Evolutionary conservation across 768 basidiomycete species (phyloP).

Genomic region (Serendipita indica): DNA sequence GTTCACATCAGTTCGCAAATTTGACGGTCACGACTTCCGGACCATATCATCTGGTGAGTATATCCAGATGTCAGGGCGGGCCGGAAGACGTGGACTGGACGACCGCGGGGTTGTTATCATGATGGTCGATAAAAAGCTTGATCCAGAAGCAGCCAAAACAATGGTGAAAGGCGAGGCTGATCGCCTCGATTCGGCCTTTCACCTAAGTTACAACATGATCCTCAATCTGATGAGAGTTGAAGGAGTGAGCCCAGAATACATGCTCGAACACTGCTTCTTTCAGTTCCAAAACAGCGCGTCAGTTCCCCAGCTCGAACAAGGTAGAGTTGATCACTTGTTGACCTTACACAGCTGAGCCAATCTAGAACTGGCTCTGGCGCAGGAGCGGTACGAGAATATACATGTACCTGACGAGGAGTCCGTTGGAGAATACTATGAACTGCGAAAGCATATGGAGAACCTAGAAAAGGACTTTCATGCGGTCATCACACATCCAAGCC

Average conservation of each 20-base stretch:
- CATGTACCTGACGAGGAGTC: slow-evolving; percentile 71
- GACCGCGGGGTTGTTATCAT: slow-evolving; percentile 99
- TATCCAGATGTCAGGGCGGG: slow-evolving; percentile 98
- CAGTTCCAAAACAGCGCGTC: slow-evolving; percentile 93
- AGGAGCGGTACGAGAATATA: slow-evolving; percentile 45
- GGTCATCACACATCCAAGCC: slow-evolving; percentile 89
- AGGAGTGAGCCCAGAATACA: slow-evolving; percentile 93
- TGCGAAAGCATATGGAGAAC: slow-evolving; percentile 83
- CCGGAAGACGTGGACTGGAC: slow-evolving; percentile 90
- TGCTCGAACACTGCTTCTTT: slow-evolving; percentile 95
- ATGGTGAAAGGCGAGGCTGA: slow-evolving; percentile 99
- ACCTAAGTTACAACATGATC: slow-evolving; percentile 98
- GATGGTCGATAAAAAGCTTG: slow-evolving; percentile 99
- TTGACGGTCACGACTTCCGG: slow-evolving; percentile 88
- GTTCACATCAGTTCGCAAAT: slow-evolving; percentile 89
- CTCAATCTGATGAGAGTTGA: slow-evolving; percentile 97
- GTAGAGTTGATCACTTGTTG: slow-evolving; percentile 31
- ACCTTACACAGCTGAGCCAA: too few species aligned
- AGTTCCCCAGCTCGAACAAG: slow-evolving; percentile 72
- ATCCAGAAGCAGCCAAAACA: slow-evolving; percentile 75
- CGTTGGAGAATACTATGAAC: slow-evolving; percentile 83
- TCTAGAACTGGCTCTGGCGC: slow-evolving; percentile 63
- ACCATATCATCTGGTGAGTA: slow-evolving; percentile 92
- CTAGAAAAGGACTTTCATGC: slow-evolving; percentile 78
- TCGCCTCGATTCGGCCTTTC: slow-evolving; percentile 92